Percentiles rank a stretch among this genome's conserved stretches.
phyloP scores from a whole-genome alignment of 2,329 filamentous ascomycete genomes.

The Colletotrichum sp. region DNA sequence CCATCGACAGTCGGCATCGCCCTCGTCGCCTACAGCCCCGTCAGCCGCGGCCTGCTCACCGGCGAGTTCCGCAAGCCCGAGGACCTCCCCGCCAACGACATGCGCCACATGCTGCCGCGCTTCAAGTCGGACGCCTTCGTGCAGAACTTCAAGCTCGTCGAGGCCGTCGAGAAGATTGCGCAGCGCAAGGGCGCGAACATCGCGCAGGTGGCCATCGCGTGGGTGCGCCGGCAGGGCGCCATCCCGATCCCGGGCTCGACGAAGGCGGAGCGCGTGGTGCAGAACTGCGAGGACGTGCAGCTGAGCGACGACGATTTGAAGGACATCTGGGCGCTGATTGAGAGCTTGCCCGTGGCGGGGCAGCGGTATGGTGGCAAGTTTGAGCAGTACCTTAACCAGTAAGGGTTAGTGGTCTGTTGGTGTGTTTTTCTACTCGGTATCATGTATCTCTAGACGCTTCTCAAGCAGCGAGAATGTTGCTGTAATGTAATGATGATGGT shows the following conservation, averaged over 20 bases:
- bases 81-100: slow-evolving; percentile 50
- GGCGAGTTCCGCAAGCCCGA: slow-evolving; percentile 42
- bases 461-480: not conserved
- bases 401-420: not conserved
- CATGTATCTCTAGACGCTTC: not conserved
- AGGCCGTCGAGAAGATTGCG: slow-evolving; percentile 49
- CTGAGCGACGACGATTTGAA: slow-evolving; percentile 53
- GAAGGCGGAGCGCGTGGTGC: slow-evolving; percentile 57
- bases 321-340: slow-evolving; percentile 54
- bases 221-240: slow-evolving; percentile 57
- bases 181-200: slow-evolving; percentile 51
- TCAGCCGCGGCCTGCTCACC: slow-evolving; percentile 55
- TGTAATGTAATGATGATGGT: not conserved
- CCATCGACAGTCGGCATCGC: slow-evolving; percentile 34
- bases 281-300: slow-evolving; percentile 59
- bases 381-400: not conserved
- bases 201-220: slow-evolving; percentile 59
- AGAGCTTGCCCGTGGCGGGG: slow-evolving; percentile 50
- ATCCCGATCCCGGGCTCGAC: slow-evolving; percentile 70
- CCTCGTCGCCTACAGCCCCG: slow-evolving; percentile 53
- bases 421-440: not conserved
- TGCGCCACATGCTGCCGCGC: slow-evolving; percentile 47
- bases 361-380: slow-evolving; percentile 42
- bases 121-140: slow-evolving; percentile 55
- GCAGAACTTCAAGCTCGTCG: slow-evolving; percentile 54